Percentiles rank a stretch among this genome's conserved stretches.
phyloP scores from a whole-genome alignment of 1,284 basidiomycete species.

The Leccinum colubrinum region DNA sequence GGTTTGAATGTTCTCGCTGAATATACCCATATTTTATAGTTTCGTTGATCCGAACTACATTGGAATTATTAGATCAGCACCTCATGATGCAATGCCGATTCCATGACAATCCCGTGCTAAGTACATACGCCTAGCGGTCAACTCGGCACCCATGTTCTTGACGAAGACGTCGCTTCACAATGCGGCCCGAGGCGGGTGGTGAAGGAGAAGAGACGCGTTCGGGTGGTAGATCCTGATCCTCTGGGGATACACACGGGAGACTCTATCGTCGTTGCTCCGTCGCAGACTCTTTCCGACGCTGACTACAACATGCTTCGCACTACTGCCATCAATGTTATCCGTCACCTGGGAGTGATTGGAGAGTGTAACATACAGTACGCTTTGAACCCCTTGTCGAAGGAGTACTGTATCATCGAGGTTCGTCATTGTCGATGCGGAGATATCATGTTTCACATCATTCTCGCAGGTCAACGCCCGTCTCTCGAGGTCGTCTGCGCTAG shows the following conservation, averaged over 20 bases:
- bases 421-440: constrained; percentile 9
- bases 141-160: no score
- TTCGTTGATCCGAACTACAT: no score
- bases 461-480: constrained; percentile 94
- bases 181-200: no score
- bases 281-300: constrained; percentile 95
- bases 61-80: no score
- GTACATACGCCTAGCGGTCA: no score
- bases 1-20: no score
- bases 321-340: constrained; percentile 96
- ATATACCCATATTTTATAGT: no score
- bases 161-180: no score
- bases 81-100: no score
- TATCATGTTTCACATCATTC: constrained; percentile 1
- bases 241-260: constrained; percentile 98
- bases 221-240: constrained; percentile 48
- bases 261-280: constrained; percentile 98
- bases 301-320: constrained; percentile 99
- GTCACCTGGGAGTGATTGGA: constrained; percentile 95
- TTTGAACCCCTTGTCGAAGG: constrained; percentile 90
- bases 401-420: constrained; percentile 98
- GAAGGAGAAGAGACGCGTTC: no score
- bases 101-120: no score
- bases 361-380: constrained; percentile 99
- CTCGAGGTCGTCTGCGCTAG: constrained; percentile 95